Evolutionary conservation across 1,284 basidiomycete species (phyloP), one percentile per base, ranked within the genome.

Genomic region (Cryptococcus depauperatus): DNA sequence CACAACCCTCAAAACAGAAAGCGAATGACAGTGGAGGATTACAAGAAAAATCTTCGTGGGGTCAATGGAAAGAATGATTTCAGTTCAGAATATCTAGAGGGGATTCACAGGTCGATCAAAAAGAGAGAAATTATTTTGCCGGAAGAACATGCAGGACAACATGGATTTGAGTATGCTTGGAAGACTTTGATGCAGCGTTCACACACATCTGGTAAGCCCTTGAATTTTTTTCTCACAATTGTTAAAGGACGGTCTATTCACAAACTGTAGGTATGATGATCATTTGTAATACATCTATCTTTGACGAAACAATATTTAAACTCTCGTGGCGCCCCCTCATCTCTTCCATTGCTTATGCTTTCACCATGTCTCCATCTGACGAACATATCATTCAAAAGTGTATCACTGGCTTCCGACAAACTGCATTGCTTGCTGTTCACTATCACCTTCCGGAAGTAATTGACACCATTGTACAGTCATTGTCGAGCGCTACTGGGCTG

Each of bases 101-200:
- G 77, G 30, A 88, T 97, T 48, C 98, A 93, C 60, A 91, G 97
- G 54, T 89, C 85, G 4, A 93, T 99, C 60, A 82, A 87, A 38
- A 92, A 87, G 69, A 77, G 82, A 37, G 95, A 99, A 73, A 97
- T 98, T 51, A 80, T 98, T 41, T 86, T 98, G 82, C 93, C 95
- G 0, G 92, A 98, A 70, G 95, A 99, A 64, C 95, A 98, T 62
- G 85, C 83, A 4, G 95, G 95, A 1, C 89, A 92, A 67, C 79
- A 95, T 30, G 95, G 95, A 1, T 99, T 99, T 65, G 95, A 98
- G 60, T 97, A 95, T 64, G 89, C 93, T 5, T 99, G 95, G 95
- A 97, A 97, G 68, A 90, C 95, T 58, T 75, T 99, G 23, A 77
- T 97, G 40, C 73, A 83, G 38, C 80, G 91, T 29, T 83, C 91